phyloP scores from a whole-genome alignment of 2,329 filamentous ascomycete genomes.

The Aureobasidium uvarum region DNA sequence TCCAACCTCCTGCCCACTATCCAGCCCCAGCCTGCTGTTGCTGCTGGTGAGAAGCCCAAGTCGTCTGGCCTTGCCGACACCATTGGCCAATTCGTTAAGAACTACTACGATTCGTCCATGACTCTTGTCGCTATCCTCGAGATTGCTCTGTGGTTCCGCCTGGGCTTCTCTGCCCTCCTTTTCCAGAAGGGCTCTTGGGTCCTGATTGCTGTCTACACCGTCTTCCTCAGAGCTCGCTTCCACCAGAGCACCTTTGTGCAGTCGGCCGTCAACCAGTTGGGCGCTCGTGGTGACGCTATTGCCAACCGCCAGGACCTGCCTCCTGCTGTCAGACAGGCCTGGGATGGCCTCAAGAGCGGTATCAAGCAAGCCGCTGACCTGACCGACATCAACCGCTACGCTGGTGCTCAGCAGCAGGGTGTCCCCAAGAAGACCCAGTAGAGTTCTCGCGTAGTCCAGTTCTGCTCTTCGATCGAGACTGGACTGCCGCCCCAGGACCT shows the following conservation, averaged over 20 bases:
- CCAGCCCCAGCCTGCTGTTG: slow-evolving; percentile 60
- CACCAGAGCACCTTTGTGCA: slow-evolving; percentile 93
- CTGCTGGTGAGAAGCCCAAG: slow-evolving; percentile 59
- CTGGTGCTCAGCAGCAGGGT: slow-evolving; percentile 47
- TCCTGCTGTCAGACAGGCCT: slow-evolving; percentile 72
- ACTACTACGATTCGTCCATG: slow-evolving; percentile 97
- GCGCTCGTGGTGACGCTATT: slow-evolving; percentile 73
- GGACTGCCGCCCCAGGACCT: background rate
- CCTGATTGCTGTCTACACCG: slow-evolving; percentile 78
- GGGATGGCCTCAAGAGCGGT: slow-evolving; percentile 73
- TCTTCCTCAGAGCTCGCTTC: slow-evolving; percentile 87
- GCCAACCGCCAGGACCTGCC: slow-evolving; percentile 85
- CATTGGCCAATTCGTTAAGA: slow-evolving; percentile 93
- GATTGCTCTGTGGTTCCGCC: slow-evolving; percentile 79
- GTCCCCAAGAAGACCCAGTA: slow-evolving; percentile 66
- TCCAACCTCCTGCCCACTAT: slow-evolving; percentile 88
- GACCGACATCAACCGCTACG: slow-evolving; percentile 75
- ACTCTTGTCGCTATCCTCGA: slow-evolving; percentile 85
- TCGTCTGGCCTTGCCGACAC: slow-evolving; percentile 68
- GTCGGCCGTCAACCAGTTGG: slow-evolving; percentile 69
- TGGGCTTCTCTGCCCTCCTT: slow-evolving; percentile 75
- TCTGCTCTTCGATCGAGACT: background rate
- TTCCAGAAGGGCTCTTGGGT: slow-evolving; percentile 93
- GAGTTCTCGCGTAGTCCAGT: slow-evolving; percentile 22
- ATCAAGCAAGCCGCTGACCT: slow-evolving; percentile 72